A percentile compares a stretch with the other conserved stretches of the same genome.
These are phyloP conservation scores for Dactylellina drechsleri DNA, from an alignment of 2,329 filamentous ascomycete genomes.

Conservation along the genomic window DNA sequence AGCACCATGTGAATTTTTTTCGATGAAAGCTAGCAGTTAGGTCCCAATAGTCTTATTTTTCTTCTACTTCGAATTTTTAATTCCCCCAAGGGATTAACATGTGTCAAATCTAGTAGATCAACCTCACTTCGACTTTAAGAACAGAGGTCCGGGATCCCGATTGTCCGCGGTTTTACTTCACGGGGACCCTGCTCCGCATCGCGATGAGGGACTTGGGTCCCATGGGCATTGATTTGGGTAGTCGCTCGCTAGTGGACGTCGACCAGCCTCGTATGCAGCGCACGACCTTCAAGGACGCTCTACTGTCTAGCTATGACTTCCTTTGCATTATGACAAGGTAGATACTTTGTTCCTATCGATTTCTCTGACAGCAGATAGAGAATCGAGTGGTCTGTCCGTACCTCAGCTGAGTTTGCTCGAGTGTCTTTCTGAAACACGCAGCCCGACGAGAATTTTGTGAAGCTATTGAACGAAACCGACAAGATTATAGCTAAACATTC, in stretches of 20 bases:
- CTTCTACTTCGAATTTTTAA: too few relatives aligned
- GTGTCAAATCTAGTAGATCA: too few relatives aligned
- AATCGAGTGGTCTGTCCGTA: slow-evolving; percentile 17
- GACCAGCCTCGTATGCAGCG: slow-evolving; percentile 28
- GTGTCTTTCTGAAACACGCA: slow-evolving; percentile 40
- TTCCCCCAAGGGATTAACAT: too few relatives aligned
- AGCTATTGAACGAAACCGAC: not conserved
- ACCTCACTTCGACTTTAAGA: not conserved
- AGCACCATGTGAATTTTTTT: slow-evolving; percentile 19
- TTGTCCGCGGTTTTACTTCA: slow-evolving; percentile 24
- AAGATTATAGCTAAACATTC: not conserved
- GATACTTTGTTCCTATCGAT: not conserved
- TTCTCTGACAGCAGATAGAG: not conserved
- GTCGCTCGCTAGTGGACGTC: slow-evolving; percentile 28
- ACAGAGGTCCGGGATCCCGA: slow-evolving; percentile 49
- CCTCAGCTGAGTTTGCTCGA: slow-evolving; percentile 29
- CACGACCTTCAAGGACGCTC: slow-evolving; percentile 32
- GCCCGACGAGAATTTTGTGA: slow-evolving; percentile 12
- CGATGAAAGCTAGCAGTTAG: slow-evolving; percentile 4
- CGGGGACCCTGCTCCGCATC: slow-evolving; percentile 21
- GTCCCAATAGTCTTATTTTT: not conserved
- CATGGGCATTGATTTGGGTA: slow-evolving; percentile 20
- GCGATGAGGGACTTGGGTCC: slow-evolving; percentile 19
- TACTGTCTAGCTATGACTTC: slow-evolving; percentile 13
- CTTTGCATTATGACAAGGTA: slow-evolving; percentile 13